These are phyloP conservation scores for Didymella pomorum DNA, from an alignment of 2,329 filamentous ascomycete species.

Conservation along the genomic window DNA sequence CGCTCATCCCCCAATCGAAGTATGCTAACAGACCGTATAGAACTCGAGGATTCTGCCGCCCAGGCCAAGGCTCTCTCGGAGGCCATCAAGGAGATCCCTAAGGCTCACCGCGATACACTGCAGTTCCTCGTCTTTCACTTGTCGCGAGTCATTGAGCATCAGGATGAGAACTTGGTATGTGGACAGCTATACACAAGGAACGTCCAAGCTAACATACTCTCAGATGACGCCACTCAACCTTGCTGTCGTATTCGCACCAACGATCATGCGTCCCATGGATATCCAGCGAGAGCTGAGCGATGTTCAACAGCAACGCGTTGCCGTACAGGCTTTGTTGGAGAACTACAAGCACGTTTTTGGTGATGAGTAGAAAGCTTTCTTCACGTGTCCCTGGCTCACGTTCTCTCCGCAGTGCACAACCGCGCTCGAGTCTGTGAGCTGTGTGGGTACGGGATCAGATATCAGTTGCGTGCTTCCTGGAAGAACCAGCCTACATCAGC, in stretches of 20 bases:
- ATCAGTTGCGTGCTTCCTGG: slow-evolving; percentile 6
- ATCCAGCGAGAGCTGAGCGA: slow-evolving; percentile 96
- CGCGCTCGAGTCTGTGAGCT: slow-evolving; percentile 9
- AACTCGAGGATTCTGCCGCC: slow-evolving; percentile 65
- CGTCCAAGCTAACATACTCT: slow-evolving; percentile 23
- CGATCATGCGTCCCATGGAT: slow-evolving; percentile 90
- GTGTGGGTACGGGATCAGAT: slow-evolving; percentile 13
- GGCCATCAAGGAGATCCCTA: slow-evolving; percentile 80
- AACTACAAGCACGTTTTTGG: slow-evolving; percentile 82
- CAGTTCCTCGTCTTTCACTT: slow-evolving; percentile 96
- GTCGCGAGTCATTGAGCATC: slow-evolving; percentile 80
- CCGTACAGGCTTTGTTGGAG: slow-evolving; percentile 92
- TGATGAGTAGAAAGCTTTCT: slow-evolving; percentile 35
- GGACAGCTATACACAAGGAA: neutral
- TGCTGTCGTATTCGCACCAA: slow-evolving; percentile 96
- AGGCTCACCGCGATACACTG: slow-evolving; percentile 84
- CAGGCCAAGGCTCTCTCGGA: slow-evolving; percentile 68
- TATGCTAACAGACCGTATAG: slow-evolving; percentile 50
- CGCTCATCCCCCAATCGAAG: neutral
- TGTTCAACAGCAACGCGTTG: slow-evolving; percentile 90
- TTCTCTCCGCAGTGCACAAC: neutral
- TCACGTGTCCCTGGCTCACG: slow-evolving; percentile 5
- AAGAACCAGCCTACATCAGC: slow-evolving; percentile 3
- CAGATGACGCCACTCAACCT: slow-evolving; percentile 96
- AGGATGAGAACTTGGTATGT: slow-evolving; percentile 82